Evolutionary conservation across 768 basidiomycete species (phyloP).

Genomic region (Rhodotorula paludigena): DNA sequence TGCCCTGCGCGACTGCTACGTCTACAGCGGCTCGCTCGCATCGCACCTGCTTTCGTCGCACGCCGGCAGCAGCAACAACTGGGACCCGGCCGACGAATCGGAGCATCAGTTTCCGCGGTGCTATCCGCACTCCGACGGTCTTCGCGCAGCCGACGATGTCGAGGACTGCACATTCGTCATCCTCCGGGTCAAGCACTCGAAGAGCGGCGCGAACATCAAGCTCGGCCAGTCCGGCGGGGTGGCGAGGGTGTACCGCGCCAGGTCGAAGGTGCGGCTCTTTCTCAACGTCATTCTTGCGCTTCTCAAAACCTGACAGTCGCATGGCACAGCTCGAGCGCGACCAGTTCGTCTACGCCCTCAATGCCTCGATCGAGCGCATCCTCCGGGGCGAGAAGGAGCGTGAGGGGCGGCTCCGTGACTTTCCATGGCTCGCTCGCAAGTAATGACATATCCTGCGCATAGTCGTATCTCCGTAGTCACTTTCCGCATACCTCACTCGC

Average conservation of each 20-base stretch:
- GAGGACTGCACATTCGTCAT: conserved; percentile 85
- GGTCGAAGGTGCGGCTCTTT: conserved; percentile 58
- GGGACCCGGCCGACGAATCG: conserved; percentile 30
- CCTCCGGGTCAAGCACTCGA: conserved; percentile 43
- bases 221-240: conserved; percentile 55
- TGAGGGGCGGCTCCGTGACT: conserved; percentile 63
- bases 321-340: conserved; percentile 63
- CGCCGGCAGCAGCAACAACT: conserved; percentile 52
- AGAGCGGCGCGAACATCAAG: conserved; percentile 46
- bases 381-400: conserved; percentile 60
- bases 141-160: conserved; percentile 78
- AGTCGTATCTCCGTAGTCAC: neutral
- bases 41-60: conserved; percentile 57
- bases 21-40: conserved; percentile 72
- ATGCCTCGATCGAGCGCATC: conserved; percentile 78
- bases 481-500: too few relatives aligned
- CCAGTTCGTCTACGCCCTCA: conserved; percentile 90
- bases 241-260: conserved; percentile 64
- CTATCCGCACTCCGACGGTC: conserved; percentile 67
- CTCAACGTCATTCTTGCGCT: neutral
- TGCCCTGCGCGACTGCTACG: conserved; percentile 67
- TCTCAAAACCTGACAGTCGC: neutral
- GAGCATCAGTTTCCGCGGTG: conserved; percentile 56
- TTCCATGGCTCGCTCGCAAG: conserved; percentile 22
- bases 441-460: too few relatives aligned